Evolutionary conservation across 2,329 filamentous ascomycete species (phyloP), one percentile per base, ranked within the genome.

Genomic region (Ramularia endophylla): DNA sequence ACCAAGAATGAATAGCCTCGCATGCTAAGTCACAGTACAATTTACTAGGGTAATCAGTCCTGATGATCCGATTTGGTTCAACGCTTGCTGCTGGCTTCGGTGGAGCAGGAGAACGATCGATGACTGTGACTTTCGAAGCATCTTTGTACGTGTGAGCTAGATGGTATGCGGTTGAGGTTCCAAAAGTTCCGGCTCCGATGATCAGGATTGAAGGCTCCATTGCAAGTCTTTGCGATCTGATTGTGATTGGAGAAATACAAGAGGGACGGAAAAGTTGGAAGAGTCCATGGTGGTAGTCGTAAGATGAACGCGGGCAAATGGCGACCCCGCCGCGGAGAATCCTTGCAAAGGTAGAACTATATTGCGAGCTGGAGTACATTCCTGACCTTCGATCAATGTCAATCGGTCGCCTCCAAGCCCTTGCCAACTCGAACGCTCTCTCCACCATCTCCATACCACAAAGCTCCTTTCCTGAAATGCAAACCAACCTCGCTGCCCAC

Each of bases 381-480:
- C n/a, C n/a, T n/a, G n/a, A n/a, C n/a, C n/a, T n/a, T n/a, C n/a
- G n/a, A n/a, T n/a, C n/a, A n/a, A n/a, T n/a, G n/a, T n/a, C n/a
- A n/a, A n/a, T n/a, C n/a, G n/a, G n/a, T n/a, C n/a, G n/a, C n/a
- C n/a, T n/a, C n/a, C n/a, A n/a, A n/a, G n/a, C n/a, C n/a, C n/a
- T n/a, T n/a, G n/a, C n/a, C n/a, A n/a, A n/a, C n/a, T n/a, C n/a
- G n/a, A n/a, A n/a, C n/a, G n/a, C n/a, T 83, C 49, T 84, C 75
- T 1, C 89, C 89, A 18, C 81, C 85, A 27, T n/a, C n/a, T 2
- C 70, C 90, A 67, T 95, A 95, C 88, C 89, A 97, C 32, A 95
- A 65, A 5, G 74, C 71, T 0, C 90, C 90, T 49, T 75, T 78
- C 32, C 86, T 77, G 44, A 79, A 80, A 56, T 90, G 85, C 40